Conservation (phyloP, 2,329 filamentous ascomycete species). For the Diaporthe sp. region DNA sequence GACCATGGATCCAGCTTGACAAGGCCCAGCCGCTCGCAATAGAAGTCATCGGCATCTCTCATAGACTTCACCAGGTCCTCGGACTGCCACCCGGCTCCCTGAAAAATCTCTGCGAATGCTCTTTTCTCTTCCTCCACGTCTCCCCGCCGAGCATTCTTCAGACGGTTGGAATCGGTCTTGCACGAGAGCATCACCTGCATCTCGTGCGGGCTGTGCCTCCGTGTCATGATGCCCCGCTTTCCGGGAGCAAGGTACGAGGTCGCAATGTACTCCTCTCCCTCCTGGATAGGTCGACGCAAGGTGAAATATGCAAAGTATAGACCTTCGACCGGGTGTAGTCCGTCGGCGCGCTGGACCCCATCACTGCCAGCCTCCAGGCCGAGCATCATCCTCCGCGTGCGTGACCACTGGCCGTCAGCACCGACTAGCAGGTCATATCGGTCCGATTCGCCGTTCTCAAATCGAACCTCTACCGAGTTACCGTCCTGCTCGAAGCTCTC, state of each 20-base stretch:
- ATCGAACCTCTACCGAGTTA: slow-evolving; percentile 48
- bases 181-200: slow-evolving; percentile 31
- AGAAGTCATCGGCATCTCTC: slow-evolving; percentile 57
- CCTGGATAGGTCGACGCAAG: slow-evolving; percentile 26
- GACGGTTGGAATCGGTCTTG: background rate
- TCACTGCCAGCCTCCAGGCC: slow-evolving; percentile 42
- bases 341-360: slow-evolving; percentile 37
- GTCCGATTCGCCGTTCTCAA: slow-evolving; percentile 59
- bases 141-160: slow-evolving; percentile 4
- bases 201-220: slow-evolving; percentile 46
- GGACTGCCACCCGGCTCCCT: slow-evolving; percentile 54
- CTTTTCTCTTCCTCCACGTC: slow-evolving; percentile 47
- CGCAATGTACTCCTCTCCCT: slow-evolving; percentile 11
- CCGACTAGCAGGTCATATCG: slow-evolving; percentile 66
- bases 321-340: slow-evolving; percentile 43
- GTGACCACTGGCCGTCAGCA: slow-evolving; percentile 67
- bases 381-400: slow-evolving; percentile 60
- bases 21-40: slow-evolving; percentile 57
- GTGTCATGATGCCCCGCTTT: slow-evolving; percentile 54
- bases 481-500: slow-evolving; percentile 48
- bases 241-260: slow-evolving; percentile 49
- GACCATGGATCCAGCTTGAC: slow-evolving; percentile 50
- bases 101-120: slow-evolving; percentile 48
- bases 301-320: slow-evolving; percentile 45
- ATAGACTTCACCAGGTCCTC: slow-evolving; percentile 55